Base-by-base conservation (phyloP, 2,329 filamentous ascomycete species). In the Nemania serpens region DNA sequence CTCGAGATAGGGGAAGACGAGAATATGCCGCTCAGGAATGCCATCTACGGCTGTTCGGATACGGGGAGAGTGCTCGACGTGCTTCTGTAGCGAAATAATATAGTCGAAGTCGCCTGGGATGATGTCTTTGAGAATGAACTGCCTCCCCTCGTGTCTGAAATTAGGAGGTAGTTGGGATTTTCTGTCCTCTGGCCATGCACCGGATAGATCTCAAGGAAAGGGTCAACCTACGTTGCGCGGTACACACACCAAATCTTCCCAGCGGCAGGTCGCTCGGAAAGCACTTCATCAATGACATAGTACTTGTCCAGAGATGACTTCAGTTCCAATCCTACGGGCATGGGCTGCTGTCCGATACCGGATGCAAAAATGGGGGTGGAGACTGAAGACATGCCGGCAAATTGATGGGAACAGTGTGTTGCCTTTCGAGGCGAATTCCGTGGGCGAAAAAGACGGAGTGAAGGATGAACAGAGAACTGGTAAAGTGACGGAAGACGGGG, bases 211-310 rank as follows among this genome's bases (percentile, higher is more conserved):
- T 54, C 17, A 43, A 54, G 56, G 56, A 54, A 43, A 54, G 34
- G 49, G 45, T 49, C 43, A 49, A 54, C 49, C 43, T 59, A 59
- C 56, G 50, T 49, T 25, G 56, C 56, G 43, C 56, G 56, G 49
- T 59, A 59, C 43, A 54, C 56, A 54, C 49, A 54, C 50, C 56
- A 54, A 42, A 59, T 59, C 49, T 49, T 59, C 50, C 58, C 52
- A 55, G 36, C 51, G 45, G 49, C 48, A 67, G 39, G 58, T 20
- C 48, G 49, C 63, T 57, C 65, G 51, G 61, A 57, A 45, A 56
- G 56, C 41, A 54, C 60, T 52, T 60, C 58, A 37, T 60, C 51
- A 56, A 60, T 60, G 46, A 51, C 51, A 60, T 60, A 60, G 51
- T 46, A 55, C 52, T 55, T 60, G 46, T 60, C 42, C 29, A 60